Percentiles rank a stretch among this genome's conserved stretches.
phyloP scores from a whole-genome alignment of 2,329 filamentous ascomycete species.

The Fusarium domesticum region DNA sequence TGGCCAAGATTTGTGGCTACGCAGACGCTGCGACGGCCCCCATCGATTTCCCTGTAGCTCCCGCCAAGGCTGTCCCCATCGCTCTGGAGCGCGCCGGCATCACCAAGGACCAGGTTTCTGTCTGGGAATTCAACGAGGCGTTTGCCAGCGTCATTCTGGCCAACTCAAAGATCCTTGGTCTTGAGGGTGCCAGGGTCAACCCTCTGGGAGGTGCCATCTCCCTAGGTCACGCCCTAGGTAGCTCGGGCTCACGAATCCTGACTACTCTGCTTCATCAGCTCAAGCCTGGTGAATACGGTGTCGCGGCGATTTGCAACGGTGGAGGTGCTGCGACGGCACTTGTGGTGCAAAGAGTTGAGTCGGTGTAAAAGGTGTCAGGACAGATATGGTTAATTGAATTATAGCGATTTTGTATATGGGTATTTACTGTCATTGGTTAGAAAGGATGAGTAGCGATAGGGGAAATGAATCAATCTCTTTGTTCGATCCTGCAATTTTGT shows the following conservation, averaged over 20 bases:
- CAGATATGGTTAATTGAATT: not conserved
- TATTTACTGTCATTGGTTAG: not conserved
- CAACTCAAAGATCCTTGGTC: conserved; percentile 85
- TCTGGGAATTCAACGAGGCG: conserved; percentile 99
- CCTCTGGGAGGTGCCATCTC: conserved; percentile 88
- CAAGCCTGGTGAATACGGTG: conserved; percentile 87
- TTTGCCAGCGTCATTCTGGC: conserved; percentile 95
- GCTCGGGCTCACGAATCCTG: conserved; percentile 87
- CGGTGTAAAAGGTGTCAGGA: conserved; percentile 38
- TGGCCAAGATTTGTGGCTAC: conserved; percentile 81
- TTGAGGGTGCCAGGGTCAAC: conserved; percentile 79
- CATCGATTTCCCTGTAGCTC: conserved; percentile 92
- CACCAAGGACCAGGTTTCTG: conserved; percentile 81
- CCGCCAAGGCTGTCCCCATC: conserved; percentile 86
- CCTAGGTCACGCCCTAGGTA: conserved; percentile 86
- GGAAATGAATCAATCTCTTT: too few relatives aligned
- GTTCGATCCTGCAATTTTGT: too few relatives aligned
- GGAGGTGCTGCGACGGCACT: conserved; percentile 89
- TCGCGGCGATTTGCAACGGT: conserved; percentile 95
- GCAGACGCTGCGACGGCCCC: conserved; percentile 89
- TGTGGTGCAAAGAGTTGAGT: conserved; percentile 79
- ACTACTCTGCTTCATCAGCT: conserved; percentile 89
- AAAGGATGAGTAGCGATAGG: not conserved
- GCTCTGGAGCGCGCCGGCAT: conserved; percentile 87
- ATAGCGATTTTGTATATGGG: not conserved